A percentile compares a stretch with the other conserved stretches of the same genome.
phyloP scores from a whole-genome alignment of 345 rosid species.

The Salix caprea region DNA sequence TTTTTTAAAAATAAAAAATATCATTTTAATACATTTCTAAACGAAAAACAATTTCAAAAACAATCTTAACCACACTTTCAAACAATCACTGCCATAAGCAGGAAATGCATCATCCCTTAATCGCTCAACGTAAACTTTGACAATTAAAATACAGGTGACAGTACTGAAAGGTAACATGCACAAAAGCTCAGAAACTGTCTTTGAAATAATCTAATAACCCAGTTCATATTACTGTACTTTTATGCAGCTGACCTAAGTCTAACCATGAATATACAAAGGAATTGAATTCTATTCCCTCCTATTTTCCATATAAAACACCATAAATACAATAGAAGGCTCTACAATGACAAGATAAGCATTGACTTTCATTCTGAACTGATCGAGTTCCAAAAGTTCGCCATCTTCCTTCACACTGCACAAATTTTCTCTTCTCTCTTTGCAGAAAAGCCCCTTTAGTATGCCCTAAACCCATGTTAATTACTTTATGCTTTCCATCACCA shows the following conservation, averaged over 20 bases:
- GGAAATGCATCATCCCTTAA: background rate
- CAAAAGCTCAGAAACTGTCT: background rate
- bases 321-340: background rate
- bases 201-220: background rate
- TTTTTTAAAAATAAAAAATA: too few species aligned
- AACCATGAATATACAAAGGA: background rate
- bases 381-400: background rate
- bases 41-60: too few species aligned
- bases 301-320: background rate
- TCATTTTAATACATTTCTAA: too few species aligned
- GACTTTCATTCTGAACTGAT: background rate
- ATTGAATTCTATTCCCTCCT: background rate
- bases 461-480: background rate
- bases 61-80: too few species aligned
- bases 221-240: constrained; percentile 6
- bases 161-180: background rate
- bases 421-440: background rate
- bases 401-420: background rate
- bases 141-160: background rate
- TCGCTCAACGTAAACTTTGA: background rate
- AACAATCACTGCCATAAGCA: background rate
- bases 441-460: background rate
- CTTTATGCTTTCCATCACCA: background rate
- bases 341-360: constrained; percentile 5
- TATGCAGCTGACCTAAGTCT: background rate